These are phyloP conservation scores for Penicillium paneum DNA, from an alignment of 2,329 filamentous ascomycete genomes.

Conservation along the genomic window DNA sequence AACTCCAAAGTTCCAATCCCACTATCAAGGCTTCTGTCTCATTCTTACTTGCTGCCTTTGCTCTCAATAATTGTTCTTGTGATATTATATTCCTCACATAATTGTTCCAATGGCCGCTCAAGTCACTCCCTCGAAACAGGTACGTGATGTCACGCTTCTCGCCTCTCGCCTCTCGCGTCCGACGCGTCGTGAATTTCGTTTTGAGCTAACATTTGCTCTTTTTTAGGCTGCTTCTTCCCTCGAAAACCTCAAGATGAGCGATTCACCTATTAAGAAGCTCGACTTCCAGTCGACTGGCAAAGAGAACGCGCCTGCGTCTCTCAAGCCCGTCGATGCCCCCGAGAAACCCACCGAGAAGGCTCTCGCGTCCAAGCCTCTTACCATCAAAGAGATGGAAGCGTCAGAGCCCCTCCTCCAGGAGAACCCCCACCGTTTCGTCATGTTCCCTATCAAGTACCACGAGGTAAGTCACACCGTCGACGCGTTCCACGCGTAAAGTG, in stretches of 20 bases:
- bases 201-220: constrained; percentile 38
- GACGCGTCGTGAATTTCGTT: constrained; percentile 34
- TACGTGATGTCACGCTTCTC: constrained; percentile 48
- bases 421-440: constrained; percentile 92
- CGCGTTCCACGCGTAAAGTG: constrained; percentile 68
- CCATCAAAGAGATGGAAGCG: constrained; percentile 66
- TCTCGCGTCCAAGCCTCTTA: constrained; percentile 44
- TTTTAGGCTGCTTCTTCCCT: constrained; percentile 78
- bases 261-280: constrained; percentile 87
- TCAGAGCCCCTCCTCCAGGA: constrained; percentile 91
- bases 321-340: constrained; percentile 52
- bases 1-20: constrained; percentile 22
- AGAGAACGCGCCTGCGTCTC: constrained; percentile 66
- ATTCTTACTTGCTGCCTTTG: constrained; percentile 27
- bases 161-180: constrained; percentile 30
- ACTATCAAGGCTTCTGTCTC: constrained; percentile 14
- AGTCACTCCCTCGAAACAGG: constrained; percentile 71
- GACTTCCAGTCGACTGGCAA: constrained; percentile 72
- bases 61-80: constrained; percentile 21
- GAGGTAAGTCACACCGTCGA: constrained; percentile 70
- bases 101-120: constrained; percentile 66
- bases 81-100: constrained; percentile 29
- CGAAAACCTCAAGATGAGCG: constrained; percentile 80
- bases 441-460: constrained; percentile 99
- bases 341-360: constrained; percentile 53